Percentiles rank a stretch among this genome's conserved stretches.
These are phyloP conservation scores for Pneumocystis murina DNA, from an alignment of 1,139 yeast species.

Conservation along the genomic window DNA sequence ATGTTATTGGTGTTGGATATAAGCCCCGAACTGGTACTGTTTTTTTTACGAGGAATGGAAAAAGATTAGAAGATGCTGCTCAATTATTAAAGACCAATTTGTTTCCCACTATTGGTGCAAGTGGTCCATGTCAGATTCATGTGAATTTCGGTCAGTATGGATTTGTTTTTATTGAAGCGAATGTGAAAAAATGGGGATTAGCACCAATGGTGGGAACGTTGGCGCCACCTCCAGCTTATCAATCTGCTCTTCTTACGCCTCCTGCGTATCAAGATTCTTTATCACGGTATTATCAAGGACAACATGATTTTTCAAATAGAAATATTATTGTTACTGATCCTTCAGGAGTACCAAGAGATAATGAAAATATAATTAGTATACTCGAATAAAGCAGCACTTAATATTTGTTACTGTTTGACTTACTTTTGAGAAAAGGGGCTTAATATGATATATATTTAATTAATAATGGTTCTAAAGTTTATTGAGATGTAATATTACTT, in stretches of 20 bases:
- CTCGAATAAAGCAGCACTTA: background rate
- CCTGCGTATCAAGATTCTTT: background rate
- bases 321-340: background rate
- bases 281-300: background rate
- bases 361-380: background rate
- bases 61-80: slow-evolving; percentile 59
- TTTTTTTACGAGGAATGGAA: slow-evolving; percentile 83
- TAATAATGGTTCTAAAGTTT: background rate
- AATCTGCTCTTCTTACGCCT: background rate
- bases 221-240: slow-evolving; percentile 62
- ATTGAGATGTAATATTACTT: background rate
- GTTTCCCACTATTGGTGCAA: slow-evolving; percentile 81
- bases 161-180: slow-evolving; percentile 88
- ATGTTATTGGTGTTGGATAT: slow-evolving; percentile 85
- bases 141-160: slow-evolving; percentile 86
- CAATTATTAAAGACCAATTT: slow-evolving; percentile 58
- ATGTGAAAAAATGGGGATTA: slow-evolving; percentile 83
- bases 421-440: background rate
- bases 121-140: slow-evolving; percentile 57
- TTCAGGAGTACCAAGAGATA: background rate
- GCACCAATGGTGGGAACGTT: slow-evolving; percentile 60
- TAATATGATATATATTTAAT: background rate
- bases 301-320: background rate
- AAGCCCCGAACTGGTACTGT: slow-evolving; percentile 65
- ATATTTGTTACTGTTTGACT: background rate